A percentile compares a stretch with the other conserved stretches of the same genome.
phyloP scores from a whole-genome alignment of 768 basidiomycete genomes.

The Russula vinacea region DNA sequence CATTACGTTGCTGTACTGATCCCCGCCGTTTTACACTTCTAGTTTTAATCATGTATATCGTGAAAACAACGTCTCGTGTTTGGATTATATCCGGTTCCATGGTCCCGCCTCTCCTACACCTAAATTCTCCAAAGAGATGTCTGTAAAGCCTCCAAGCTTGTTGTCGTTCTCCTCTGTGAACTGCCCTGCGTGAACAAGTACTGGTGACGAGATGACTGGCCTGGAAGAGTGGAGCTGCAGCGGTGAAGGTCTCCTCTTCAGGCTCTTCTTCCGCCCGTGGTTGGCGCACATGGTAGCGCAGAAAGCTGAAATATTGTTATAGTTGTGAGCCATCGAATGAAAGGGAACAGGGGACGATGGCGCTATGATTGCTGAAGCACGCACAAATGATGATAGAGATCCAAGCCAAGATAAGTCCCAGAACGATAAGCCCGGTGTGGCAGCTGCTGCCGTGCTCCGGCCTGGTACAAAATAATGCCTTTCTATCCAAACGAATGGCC shows the following conservation, averaged over 20 bases:
- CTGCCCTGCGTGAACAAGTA: conserved; percentile 10
- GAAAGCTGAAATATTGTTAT: conserved; percentile 3
- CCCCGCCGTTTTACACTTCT: too few relatives aligned
- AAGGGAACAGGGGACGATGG: too few relatives aligned
- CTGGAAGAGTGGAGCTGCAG: conserved; percentile 8
- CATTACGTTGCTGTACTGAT: too few relatives aligned
- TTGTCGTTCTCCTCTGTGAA: conserved; percentile 1
- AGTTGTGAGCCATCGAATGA: not conserved
- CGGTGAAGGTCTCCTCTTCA: conserved; percentile 10
- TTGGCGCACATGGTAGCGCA: not conserved
- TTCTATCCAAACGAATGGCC: conserved; percentile 13
- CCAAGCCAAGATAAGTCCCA: conserved; percentile 17
- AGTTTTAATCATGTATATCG: conserved; percentile 1
- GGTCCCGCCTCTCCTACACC: not conserved
- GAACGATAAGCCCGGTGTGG: conserved; percentile 4
- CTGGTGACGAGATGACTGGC: conserved; percentile 10
- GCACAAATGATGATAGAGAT: conserved; percentile 5
- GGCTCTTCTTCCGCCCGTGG: not conserved
- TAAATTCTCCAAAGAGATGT: not conserved
- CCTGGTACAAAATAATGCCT: not conserved
- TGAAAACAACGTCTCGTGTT: not conserved
- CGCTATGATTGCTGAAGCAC: not conserved
- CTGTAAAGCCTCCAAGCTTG: not conserved
- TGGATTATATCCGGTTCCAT: not conserved
- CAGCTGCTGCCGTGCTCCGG: not conserved